A percentile compares a stretch with the other conserved stretches of the same genome.
phyloP scores from a whole-genome alignment of 2,329 filamentous ascomycete genomes.

The Calcarisporium arbuscula region DNA sequence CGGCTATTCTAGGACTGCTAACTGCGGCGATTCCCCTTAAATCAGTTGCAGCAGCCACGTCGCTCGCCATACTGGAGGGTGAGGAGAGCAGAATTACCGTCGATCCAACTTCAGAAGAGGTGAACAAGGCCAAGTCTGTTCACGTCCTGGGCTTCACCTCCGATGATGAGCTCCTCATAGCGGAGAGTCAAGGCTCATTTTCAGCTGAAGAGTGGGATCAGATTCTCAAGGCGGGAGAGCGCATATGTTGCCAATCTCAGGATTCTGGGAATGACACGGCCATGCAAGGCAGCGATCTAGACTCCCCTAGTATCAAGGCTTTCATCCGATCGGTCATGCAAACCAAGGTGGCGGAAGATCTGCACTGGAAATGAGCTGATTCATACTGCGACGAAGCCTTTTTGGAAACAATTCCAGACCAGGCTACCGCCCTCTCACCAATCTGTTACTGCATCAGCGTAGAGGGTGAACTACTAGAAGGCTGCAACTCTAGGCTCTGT shows the following conservation, averaged over 20 bases:
- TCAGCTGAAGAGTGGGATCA: slow-evolving; percentile 68
- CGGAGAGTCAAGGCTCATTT: slow-evolving; percentile 78
- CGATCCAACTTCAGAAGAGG: slow-evolving; percentile 58
- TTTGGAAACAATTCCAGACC: no score
- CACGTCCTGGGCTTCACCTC: slow-evolving; percentile 84
- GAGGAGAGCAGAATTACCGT: slow-evolving; percentile 38
- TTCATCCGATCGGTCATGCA: slow-evolving; percentile 59
- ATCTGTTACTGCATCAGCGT: no score
- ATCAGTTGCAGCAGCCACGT: slow-evolving; percentile 59
- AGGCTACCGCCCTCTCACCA: no score
- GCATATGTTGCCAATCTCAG: slow-evolving; percentile 51
- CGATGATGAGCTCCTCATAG: slow-evolving; percentile 64
- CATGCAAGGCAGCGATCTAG: slow-evolving; percentile 36
- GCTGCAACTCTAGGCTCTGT: no score
- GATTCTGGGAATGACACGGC: slow-evolving; percentile 32
- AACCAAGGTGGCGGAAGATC: slow-evolving; percentile 43
- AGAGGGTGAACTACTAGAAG: no score
- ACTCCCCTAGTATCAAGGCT: slow-evolving; percentile 45
- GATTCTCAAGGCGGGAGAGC: slow-evolving; percentile 57
- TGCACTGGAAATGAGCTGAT: slow-evolving; percentile 49
- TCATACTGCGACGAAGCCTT: background rate
- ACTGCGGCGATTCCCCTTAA: slow-evolving; percentile 78
- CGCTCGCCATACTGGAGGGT: slow-evolving; percentile 51
- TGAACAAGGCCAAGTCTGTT: slow-evolving; percentile 59
- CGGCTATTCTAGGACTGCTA: slow-evolving; percentile 69